phyloP scores from a whole-genome alignment of 192 early-diverging fungal species.

The Mortierella hygrophila region DNA sequence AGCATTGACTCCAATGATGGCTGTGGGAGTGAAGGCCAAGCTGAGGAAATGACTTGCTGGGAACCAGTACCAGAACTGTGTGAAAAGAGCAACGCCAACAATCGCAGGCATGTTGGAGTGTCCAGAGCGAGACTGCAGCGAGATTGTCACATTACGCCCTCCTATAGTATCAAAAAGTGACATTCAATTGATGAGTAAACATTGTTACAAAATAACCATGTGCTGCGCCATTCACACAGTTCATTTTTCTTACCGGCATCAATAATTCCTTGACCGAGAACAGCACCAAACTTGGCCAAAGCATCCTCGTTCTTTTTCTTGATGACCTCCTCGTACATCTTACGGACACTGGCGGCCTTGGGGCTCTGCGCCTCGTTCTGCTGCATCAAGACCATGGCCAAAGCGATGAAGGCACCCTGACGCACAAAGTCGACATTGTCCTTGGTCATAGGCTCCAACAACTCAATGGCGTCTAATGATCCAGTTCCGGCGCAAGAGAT shows the following conservation, averaged over 20 bases:
- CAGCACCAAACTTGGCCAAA: slow-evolving; percentile 96
- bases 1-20: slow-evolving; percentile 94
- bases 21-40: slow-evolving; percentile 95
- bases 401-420: slow-evolving; percentile 95
- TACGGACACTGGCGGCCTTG: slow-evolving; percentile 85
- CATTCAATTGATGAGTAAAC: neutral
- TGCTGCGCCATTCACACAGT: neutral
- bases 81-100: slow-evolving; percentile 98
- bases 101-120: slow-evolving; percentile 94
- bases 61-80: slow-evolving; percentile 99
- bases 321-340: slow-evolving; percentile 90
- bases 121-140: slow-evolving; percentile 87
- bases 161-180: slow-evolving; percentile 53
- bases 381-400: slow-evolving; percentile 96
- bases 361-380: slow-evolving; percentile 89
- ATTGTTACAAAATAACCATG: neutral
- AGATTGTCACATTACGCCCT: slow-evolving; percentile 97
- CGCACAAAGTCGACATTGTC: slow-evolving; percentile 98
- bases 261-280: slow-evolving; percentile 96
- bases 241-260: slow-evolving; percentile 78
- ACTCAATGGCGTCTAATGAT: slow-evolving; percentile 87
- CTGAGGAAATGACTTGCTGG: slow-evolving; percentile 96
- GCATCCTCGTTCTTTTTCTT: slow-evolving; percentile 93
- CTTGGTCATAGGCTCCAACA: slow-evolving; percentile 98
- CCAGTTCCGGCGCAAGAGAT: slow-evolving; percentile 98